Evolutionary conservation across 1,284 basidiomycete genomes (phyloP), one percentile per base, ranked within the genome.

Genomic region (Trametes sp.): DNA sequence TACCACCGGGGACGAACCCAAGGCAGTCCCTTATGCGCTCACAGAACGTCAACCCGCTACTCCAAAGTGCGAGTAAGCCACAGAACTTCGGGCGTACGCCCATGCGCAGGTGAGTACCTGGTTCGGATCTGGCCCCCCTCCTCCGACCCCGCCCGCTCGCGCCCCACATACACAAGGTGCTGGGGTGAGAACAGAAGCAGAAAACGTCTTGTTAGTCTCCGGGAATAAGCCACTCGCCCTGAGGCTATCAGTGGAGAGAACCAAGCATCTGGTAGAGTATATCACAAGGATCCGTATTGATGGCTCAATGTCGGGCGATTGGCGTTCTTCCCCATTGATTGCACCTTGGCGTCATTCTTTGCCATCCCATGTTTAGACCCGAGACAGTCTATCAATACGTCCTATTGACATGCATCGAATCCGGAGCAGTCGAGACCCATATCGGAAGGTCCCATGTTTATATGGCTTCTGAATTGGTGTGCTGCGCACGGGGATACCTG

Each of bases 21-120:
- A 78, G 89, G 45, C 87, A 89, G 54, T 88, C 88, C 1, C 80
- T 87, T 68, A 84, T 87, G 75, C 81, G 87, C 41, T 87, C 89
- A 0, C 88, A 89, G 72, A 88, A 86, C 65, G 64, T 75, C 46
- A 92, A 92, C 69, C 82, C 88, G 0, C 76, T 92, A 7, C 75
- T 91, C n/a, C 83, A 85, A 72, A 92, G 90, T 67, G 84, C 84
- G 1, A 84, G 81, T 31, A 91, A 93, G 69, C 81, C 82, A 10
- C 66, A 61, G 59, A 85, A 79, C 54, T 87, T 85, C 74, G 91
- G 90, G 0, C 80, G 87, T 60, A 95, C 92, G n/a, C 92, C 93
- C 5, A 77, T 90, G 69, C 85, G 85, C 54, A 85, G 82, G 91
- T 92, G 72, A 77, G 87, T 78, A 16, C 54, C 31, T 28, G 16